These are phyloP conservation scores for Oryza glumipatula DNA, from an alignment of 176 grass and related monocot species.

Conservation along the genomic window DNA sequence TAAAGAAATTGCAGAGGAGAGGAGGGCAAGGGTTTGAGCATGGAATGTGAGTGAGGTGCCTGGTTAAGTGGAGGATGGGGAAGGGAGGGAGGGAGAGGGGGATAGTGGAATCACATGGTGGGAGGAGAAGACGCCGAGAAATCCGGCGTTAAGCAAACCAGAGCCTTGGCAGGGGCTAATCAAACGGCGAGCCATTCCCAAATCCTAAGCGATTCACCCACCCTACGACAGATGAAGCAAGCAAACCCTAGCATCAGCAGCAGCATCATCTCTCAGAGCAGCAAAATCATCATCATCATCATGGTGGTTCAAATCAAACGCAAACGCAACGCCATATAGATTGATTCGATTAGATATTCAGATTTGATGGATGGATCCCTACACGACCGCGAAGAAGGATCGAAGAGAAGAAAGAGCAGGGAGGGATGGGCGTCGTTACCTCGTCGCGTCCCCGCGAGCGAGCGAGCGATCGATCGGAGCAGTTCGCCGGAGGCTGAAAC, in stretches of 20 bases:
- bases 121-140: slow-evolving; percentile 86
- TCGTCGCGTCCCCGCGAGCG: neutral
- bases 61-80: neutral
- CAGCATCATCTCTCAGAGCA: slow-evolving; percentile 1
- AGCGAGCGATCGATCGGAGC: neutral
- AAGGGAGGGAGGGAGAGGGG: neutral
- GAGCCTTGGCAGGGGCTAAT: slow-evolving; percentile 80
- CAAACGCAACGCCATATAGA: neutral
- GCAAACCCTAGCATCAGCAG: slow-evolving; percentile 25
- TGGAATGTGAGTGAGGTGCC: neutral
- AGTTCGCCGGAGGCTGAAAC: neutral
- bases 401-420: neutral
- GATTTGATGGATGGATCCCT: neutral
- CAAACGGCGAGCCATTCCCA: slow-evolving; percentile 85
- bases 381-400: neutral
- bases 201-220: slow-evolving; percentile 29
- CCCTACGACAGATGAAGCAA: neutral
- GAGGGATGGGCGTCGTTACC: neutral
- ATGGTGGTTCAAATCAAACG: neutral
- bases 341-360: neutral
- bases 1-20: neutral
- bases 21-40: neutral
- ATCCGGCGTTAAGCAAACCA: slow-evolving; percentile 70
- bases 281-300: neutral
- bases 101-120: slow-evolving; percentile 85